Percentiles rank a stretch among this genome's conserved stretches.
These are phyloP conservation scores for Colletotrichum endophyticum DNA, from an alignment of 2,329 filamentous ascomycete species.

Conservation along the genomic window DNA sequence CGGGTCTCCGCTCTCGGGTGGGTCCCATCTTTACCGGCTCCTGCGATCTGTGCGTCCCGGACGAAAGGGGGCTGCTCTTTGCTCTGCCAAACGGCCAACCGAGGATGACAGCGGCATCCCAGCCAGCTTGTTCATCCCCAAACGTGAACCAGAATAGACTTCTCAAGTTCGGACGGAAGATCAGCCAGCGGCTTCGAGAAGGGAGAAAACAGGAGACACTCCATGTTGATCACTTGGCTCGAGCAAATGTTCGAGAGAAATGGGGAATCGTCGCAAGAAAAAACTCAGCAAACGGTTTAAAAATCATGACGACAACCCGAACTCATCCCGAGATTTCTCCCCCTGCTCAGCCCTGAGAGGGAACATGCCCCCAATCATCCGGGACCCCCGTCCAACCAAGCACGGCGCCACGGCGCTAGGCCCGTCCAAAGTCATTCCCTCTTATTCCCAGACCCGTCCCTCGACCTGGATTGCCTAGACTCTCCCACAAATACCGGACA, in stretches of 20 bases:
- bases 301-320: conserved; percentile 16
- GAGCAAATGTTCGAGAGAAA: not conserved
- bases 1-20: not conserved
- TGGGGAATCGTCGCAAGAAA: not conserved
- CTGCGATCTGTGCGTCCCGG: conserved; percentile 4
- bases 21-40: not conserved
- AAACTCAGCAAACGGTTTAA: not conserved
- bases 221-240: not conserved
- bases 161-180: not conserved
- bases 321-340: conserved; percentile 19
- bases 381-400: not conserved
- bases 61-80: not conserved
- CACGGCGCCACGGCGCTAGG: not conserved
- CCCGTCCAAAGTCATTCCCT: conserved; percentile 11
- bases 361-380: not conserved
- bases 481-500: not conserved
- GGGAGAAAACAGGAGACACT: not conserved
- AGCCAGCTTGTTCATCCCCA: not conserved
- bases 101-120: not conserved
- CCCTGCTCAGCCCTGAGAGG: conserved; percentile 15
- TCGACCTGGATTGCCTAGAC: not conserved
- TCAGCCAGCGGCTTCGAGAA: not conserved
- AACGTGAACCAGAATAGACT: not conserved
- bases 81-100: not conserved
- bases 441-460: conserved; percentile 18